Conservation (phyloP, 139 green algal genomes). For the Picochlorum sp. region DNA sequence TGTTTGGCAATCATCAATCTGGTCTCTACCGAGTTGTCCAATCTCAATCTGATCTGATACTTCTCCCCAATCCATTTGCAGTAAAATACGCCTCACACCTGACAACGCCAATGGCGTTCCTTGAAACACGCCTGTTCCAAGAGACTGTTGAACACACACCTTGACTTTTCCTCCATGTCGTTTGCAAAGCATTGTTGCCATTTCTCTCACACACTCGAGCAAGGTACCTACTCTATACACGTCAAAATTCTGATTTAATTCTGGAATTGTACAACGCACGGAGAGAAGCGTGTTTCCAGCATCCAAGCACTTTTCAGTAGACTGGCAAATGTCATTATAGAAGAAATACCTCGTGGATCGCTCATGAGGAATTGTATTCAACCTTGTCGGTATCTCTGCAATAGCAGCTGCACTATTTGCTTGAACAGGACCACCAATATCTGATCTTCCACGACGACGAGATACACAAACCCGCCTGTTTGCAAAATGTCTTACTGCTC, state of each 20-base stretch:
- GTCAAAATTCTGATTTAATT: constrained; percentile 60
- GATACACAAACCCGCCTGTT: too few relatives aligned
- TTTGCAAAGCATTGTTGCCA: constrained; percentile 51
- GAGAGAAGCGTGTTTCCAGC: constrained; percentile 26
- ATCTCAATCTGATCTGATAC: constrained; percentile 4
- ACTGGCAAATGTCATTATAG: constrained; percentile 29
- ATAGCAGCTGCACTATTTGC: background rate
- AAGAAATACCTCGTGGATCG: constrained; percentile 39
- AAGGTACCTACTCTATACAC: constrained; percentile 75
- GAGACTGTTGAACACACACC: constrained; percentile 60
- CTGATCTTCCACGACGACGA: background rate
- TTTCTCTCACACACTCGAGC: constrained; percentile 65
- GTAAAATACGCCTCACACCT: constrained; percentile 59
- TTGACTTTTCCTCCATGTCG: constrained; percentile 63
- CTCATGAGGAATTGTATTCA: constrained; percentile 49
- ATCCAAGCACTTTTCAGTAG: constrained; percentile 26
- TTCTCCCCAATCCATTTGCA: constrained; percentile 75
- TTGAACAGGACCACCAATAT: background rate
- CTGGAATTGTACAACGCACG: constrained; percentile 18
- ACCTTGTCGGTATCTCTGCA: constrained; percentile 15
- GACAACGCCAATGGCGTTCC: constrained; percentile 54
- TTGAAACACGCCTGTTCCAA: constrained; percentile 74
- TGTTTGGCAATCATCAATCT: constrained; percentile 28
- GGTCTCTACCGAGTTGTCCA: background rate
- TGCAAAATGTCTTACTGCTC: too few relatives aligned